Conservation (phyloP, 176 grass and related monocot genomes). For the Puccinellia tenuiflora region DNA sequence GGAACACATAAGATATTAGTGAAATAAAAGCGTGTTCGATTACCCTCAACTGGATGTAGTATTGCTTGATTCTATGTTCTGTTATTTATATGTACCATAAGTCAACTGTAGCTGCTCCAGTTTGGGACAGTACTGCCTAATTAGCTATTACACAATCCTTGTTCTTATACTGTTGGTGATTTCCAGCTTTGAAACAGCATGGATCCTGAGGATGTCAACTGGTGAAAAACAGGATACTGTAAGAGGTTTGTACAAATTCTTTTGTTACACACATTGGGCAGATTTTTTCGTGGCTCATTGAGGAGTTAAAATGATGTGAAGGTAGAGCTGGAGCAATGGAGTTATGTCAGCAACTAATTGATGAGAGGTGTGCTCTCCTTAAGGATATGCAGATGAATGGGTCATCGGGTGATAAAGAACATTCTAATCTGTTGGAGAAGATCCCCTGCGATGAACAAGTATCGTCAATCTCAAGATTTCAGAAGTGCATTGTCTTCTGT, state of each 20-base stretch:
- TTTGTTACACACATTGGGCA: constrained; percentile 11
- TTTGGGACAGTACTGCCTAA: not conserved
- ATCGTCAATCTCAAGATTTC: constrained; percentile 73
- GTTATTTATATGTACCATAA: not conserved
- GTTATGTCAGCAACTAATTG: constrained; percentile 45
- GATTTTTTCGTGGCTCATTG: constrained; percentile 18
- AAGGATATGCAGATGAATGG: constrained; percentile 46
- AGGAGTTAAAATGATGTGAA: constrained; percentile 36
- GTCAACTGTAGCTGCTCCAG: not conserved
- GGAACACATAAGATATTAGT: not conserved
- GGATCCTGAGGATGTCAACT: constrained; percentile 59
- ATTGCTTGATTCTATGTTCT: not conserved
- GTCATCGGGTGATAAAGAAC: constrained; percentile 13
- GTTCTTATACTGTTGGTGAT: constrained; percentile 17
- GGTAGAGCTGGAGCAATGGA: constrained; percentile 55
- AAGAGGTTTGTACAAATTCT: constrained; percentile 47
- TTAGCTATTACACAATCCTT: not conserved
- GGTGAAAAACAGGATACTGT: constrained; percentile 42
- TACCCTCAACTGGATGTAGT: not conserved
- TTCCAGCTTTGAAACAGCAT: constrained; percentile 65
- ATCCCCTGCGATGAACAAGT: constrained; percentile 36
- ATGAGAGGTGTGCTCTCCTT: constrained; percentile 49
- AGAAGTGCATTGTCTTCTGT: constrained; percentile 51
- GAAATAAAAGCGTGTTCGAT: not conserved
- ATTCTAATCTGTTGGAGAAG: constrained; percentile 32